Percentiles rank a stretch among this genome's conserved stretches.
phyloP scores from a whole-genome alignment of 768 basidiomycete species.

The Heimioporus sp. region DNA sequence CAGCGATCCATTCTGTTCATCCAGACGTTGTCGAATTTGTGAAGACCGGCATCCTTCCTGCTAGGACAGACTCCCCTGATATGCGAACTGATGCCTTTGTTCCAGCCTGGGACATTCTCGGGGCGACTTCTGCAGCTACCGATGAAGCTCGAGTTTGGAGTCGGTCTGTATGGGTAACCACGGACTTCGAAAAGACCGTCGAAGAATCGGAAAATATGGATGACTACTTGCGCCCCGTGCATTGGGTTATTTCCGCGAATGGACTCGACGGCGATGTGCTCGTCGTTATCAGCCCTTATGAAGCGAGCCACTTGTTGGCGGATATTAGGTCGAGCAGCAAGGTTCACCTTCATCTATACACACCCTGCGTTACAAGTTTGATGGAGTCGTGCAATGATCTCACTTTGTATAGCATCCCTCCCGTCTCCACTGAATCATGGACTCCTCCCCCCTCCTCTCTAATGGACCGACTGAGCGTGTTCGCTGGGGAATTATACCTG shows the following conservation, averaged over 20 bases:
- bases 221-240: not conserved
- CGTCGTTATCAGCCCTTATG: constrained; percentile 38
- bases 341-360: constrained; percentile 2
- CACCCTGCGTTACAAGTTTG: not conserved
- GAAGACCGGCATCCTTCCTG: not conserved
- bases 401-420: not conserved
- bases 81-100: not conserved
- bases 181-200: not conserved
- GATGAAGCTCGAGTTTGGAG: constrained; percentile 2
- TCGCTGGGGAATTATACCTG: not conserved
- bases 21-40: not conserved
- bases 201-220: not conserved
- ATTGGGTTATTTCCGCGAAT: constrained; percentile 1
- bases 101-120: not conserved
- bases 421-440: not conserved
- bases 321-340: constrained; percentile 27
- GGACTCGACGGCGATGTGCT: constrained; percentile 7
- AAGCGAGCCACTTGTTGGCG: constrained; percentile 38
- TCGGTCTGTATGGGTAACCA: not conserved
- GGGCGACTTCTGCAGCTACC: not conserved
- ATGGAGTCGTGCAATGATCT: constrained; percentile 2
- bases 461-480: not conserved
- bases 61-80: not conserved
- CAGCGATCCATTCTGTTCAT: not conserved
- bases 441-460: not conserved